Base-by-base conservation (phyloP, 1,284 basidiomycete species). In the Heliocybe sulcata region DNA sequence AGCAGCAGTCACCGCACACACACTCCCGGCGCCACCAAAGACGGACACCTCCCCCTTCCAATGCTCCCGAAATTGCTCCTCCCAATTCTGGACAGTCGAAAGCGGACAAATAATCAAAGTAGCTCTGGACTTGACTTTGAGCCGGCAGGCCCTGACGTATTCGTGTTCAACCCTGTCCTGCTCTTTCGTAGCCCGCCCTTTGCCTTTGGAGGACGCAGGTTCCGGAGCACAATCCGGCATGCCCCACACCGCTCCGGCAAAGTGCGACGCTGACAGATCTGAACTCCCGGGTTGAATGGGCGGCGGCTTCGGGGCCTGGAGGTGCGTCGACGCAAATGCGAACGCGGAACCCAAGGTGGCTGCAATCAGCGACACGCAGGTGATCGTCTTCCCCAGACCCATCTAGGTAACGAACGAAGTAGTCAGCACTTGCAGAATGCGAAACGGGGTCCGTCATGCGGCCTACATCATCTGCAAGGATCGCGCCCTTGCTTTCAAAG, bases 381-480 rank as follows among this genome's bases (percentile, higher is more conserved):
- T 93, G 54, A 99, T 94, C 0, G 97, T 99, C 73, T 99, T 99
- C 26, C 97, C 97, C 12, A 99, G 81, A 63, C 97, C 97, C 95
- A 98, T 96, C 91, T 94, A 67, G 35, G 10, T 16, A 35, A 10
- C 52, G 6, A 54, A 56, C 52, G 33, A 56, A 56, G 38, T 52
- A 26, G 45, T 51, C 45, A 51, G 54, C 55, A 27, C 55, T 12
- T n/a, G 31, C 31, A n/a, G n/a, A n/a, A n/a, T n/a, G n/a, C n/a
- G n/a, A n/a, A n/a, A n/a, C n/a, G n/a, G n/a, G n/a, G n/a, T n/a
- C n/a, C n/a, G n/a, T n/a, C 35, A 60, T 19, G 29, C 49, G 33
- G 80, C 90, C 65, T 72, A 94, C 92, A 76, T 95, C 93, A 70
- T 96, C 93, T 14, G 93, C 93, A 33, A 99, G 76, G 61, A 99